Conservation (phyloP, 495 filamentous ascomycete species). For the Aspergillus taichungensis region DNA sequence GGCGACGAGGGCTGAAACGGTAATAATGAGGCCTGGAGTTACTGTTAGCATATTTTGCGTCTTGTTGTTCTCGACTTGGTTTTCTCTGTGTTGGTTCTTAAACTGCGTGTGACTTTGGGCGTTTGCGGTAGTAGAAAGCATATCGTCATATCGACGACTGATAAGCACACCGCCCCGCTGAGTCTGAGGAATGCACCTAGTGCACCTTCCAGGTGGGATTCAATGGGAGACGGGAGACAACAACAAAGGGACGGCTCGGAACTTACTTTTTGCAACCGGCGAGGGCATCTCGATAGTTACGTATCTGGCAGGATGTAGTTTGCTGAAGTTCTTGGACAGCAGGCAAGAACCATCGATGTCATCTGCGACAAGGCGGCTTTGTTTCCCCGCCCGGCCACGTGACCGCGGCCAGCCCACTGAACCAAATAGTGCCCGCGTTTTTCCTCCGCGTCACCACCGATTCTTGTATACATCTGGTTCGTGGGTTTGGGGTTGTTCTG, state of each 20-base stretch:
- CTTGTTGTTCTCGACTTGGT: too few relatives aligned
- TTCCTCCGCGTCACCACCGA: constrained; percentile 15
- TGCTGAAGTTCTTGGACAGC: background rate
- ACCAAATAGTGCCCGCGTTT: constrained; percentile 5
- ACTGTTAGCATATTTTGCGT: too few relatives aligned
- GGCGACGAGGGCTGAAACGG: constrained; percentile 64
- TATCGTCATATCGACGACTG: constrained; percentile 16
- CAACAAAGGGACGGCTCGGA: background rate
- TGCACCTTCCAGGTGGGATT: background rate
- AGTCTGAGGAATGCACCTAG: background rate
- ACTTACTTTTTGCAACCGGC: constrained; percentile 46
- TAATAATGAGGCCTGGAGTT: constrained; percentile 63
- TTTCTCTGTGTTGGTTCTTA: too few relatives aligned
- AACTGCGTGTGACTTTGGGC: too few relatives aligned
- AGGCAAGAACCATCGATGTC: constrained; percentile 1
- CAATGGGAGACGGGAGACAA: constrained; percentile 1
- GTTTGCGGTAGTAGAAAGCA: background rate
- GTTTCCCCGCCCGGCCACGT: constrained; percentile 19
- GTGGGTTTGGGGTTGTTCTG: too few relatives aligned
- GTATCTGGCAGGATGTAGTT: background rate
- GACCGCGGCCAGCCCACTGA: constrained; percentile 17
- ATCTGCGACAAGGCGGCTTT: constrained; percentile 4
- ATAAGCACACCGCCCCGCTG: constrained; percentile 31
- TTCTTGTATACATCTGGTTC: too few relatives aligned
- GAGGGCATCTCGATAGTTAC: constrained; percentile 34